Percentiles rank a stretch among this genome's conserved stretches.
phyloP scores from a whole-genome alignment of 2,329 filamentous ascomycete species.

The Neonectria faginata region DNA sequence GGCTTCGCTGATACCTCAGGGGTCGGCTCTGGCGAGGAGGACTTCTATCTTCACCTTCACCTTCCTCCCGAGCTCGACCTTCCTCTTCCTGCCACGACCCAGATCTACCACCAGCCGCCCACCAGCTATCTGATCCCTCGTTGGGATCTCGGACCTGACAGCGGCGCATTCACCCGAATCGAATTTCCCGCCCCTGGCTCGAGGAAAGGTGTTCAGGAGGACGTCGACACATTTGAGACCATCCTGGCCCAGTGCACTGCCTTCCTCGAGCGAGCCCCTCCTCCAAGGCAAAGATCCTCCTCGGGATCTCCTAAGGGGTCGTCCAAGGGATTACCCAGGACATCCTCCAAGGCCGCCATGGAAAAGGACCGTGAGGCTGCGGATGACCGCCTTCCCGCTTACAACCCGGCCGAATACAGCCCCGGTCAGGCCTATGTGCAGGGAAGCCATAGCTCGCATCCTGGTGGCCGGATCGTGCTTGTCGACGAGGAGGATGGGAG shows the following conservation, averaged over 20 bases:
- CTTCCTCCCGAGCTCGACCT: constrained; percentile 95
- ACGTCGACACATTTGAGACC: constrained; percentile 96
- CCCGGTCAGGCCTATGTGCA: constrained; percentile 83
- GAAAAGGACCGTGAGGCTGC: constrained; percentile 57
- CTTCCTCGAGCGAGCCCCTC: constrained; percentile 86
- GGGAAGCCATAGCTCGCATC: constrained; percentile 66
- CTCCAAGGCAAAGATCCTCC: constrained; percentile 59
- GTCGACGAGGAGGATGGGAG: constrained; percentile 97
- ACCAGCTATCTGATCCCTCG: constrained; percentile 93
- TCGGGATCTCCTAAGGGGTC: constrained; percentile 39
- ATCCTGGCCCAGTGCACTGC: constrained; percentile 98
- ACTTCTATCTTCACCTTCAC: constrained; percentile 97
- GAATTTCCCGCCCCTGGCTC: constrained; percentile 84
- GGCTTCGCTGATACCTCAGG: constrained; percentile 69
- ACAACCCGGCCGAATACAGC: constrained; percentile 85
- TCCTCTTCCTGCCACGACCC: constrained; percentile 91
- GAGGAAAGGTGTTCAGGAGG: constrained; percentile 83
- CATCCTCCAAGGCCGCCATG: constrained; percentile 47
- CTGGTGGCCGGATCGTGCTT: constrained; percentile 83
- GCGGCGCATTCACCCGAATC: constrained; percentile 91
- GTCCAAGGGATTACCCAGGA: constrained; percentile 47
- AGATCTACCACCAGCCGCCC: constrained; percentile 96
- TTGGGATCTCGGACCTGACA: constrained; percentile 91
- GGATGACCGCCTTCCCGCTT: constrained; percentile 66
- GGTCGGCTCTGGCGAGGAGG: constrained; percentile 77